These are phyloP conservation scores for Wickerhamiella australiensis DNA, from an alignment of 805 yeast species.

Conservation along the genomic window DNA sequence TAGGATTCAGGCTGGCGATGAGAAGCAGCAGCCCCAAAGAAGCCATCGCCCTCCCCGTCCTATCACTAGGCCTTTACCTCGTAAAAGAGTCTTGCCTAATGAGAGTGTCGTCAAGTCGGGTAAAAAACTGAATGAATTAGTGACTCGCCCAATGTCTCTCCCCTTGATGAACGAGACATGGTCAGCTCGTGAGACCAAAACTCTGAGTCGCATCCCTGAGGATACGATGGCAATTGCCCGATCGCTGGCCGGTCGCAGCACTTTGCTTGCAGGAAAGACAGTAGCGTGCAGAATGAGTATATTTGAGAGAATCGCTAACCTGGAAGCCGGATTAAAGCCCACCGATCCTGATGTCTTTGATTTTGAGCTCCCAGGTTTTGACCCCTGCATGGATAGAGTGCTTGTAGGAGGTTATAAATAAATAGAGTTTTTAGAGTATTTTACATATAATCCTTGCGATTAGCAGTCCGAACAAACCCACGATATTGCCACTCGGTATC, in stretches of 20 bases:
- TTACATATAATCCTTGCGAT: conserved; percentile 76
- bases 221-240: background rate
- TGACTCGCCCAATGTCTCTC: background rate
- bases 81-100: background rate
- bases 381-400: conserved; percentile 2
- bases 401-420: conserved; percentile 5
- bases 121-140: background rate
- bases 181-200: background rate
- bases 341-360: conserved; percentile 5
- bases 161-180: background rate
- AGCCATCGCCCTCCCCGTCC: background rate
- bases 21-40: background rate
- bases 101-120: background rate
- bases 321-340: background rate
- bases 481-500: conserved; percentile 96
- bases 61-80: background rate
- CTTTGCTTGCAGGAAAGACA: background rate
- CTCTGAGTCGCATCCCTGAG: background rate
- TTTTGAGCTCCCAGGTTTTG: conserved; percentile 8
- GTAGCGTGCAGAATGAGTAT: background rate
- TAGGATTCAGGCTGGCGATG: background rate
- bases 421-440: background rate
- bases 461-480: conserved; percentile 89
- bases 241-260: background rate
- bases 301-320: background rate